Conservation (phyloP, 1,284 basidiomycete genomes). For the Puccinia brachypodii region DNA sequence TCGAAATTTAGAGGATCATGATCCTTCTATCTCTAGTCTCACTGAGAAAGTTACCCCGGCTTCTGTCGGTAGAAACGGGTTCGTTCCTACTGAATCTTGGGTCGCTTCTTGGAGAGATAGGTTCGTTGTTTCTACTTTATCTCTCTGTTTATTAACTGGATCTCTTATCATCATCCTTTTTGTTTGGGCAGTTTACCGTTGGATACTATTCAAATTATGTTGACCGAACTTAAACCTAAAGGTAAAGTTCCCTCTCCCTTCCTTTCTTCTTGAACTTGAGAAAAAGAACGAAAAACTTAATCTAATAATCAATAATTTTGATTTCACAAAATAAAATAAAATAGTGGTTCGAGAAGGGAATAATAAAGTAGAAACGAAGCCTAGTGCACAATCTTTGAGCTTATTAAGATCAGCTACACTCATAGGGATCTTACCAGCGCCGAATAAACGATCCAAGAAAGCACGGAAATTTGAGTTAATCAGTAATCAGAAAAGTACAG, state of each 20-base stretch:
- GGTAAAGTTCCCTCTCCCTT: constrained; percentile 1
- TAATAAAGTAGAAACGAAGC: not conserved
- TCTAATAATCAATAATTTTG: too few species aligned
- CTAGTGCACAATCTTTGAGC: not conserved
- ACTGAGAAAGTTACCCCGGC: not conserved
- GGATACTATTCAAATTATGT: constrained; percentile 47
- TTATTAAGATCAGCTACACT: constrained; percentile 36
- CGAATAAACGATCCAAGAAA: not conserved
- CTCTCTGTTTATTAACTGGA: not conserved
- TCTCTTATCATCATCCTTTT: not conserved
- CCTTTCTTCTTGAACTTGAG: not conserved
- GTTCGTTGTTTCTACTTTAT: not conserved
- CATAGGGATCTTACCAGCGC: constrained; percentile 26
- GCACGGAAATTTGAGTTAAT: constrained; percentile 2
- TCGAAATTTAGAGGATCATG: too few species aligned
- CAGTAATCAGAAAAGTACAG: not conserved
- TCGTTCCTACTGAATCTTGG: constrained; percentile 41
- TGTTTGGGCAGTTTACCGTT: constrained; percentile 34
- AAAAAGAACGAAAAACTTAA: not conserved
- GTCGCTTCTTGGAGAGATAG: constrained; percentile 48
- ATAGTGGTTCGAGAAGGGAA: not conserved
- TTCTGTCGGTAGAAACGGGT: constrained; percentile 26
- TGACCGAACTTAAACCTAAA: constrained; percentile 45
- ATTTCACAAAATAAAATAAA: not conserved
- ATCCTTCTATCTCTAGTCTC: not conserved